These are phyloP conservation scores for Aspergillus wentii DNA, from an alignment of 495 filamentous ascomycete genomes.

Conservation along the genomic window DNA sequence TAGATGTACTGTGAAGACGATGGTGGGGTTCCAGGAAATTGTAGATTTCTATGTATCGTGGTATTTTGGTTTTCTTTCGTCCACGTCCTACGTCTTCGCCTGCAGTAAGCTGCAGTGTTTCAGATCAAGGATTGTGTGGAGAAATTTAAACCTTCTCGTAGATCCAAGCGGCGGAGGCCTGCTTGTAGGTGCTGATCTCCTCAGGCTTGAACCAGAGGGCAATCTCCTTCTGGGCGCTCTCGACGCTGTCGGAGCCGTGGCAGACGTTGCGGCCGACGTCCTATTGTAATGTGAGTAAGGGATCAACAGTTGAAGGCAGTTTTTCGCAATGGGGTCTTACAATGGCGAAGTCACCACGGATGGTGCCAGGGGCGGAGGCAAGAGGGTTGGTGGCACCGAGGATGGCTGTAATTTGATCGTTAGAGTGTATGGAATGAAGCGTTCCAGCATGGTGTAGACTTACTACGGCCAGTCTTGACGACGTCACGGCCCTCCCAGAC, in stretches of 20 bases:
- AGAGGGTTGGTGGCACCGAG: constrained; percentile 98
- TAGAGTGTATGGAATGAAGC: constrained; percentile 1
- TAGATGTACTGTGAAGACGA: too few species aligned
- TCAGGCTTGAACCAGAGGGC: constrained; percentile 89
- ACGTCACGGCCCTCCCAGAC: constrained; percentile 97
- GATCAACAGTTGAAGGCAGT: not conserved
- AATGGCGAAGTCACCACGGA: constrained; percentile 82
- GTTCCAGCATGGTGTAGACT: constrained; percentile 23
- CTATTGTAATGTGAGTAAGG: constrained; percentile 26
- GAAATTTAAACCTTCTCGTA: constrained; percentile 74
- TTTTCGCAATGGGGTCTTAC: constrained; percentile 27
- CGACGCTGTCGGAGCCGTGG: constrained; percentile 97
- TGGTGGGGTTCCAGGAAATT: too few species aligned
- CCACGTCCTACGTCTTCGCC: too few species aligned
- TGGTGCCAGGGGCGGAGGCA: constrained; percentile 89
- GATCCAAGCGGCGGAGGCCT: constrained; percentile 79
- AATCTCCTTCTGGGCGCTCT: constrained; percentile 99
- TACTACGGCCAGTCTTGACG: constrained; percentile 95
- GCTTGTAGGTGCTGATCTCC: constrained; percentile 78
- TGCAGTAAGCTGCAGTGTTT: too few species aligned
- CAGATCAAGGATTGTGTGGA: too few species aligned
- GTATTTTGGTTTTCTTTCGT: too few species aligned
- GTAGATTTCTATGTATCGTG: too few species aligned
- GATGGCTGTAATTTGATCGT: constrained; percentile 48
- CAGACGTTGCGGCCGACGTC: constrained; percentile 98